phyloP scores from a whole-genome alignment of 768 basidiomycete genomes.

The Rhizopogon roseolus region DNA sequence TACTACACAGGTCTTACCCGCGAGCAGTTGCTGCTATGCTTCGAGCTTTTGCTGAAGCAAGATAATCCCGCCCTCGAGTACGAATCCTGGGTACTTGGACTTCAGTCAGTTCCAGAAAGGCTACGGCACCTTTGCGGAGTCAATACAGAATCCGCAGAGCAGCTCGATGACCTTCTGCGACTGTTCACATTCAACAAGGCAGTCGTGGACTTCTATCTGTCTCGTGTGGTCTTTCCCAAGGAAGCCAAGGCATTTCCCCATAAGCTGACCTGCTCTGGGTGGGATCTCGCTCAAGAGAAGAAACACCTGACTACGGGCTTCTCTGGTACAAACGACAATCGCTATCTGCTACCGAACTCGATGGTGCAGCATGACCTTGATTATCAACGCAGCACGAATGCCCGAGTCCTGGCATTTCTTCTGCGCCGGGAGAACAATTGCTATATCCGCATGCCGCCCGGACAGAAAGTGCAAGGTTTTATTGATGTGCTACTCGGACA shows the following conservation, averaged over 20 bases:
- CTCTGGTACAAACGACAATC: constrained; percentile 36
- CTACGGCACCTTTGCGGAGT: constrained; percentile 14
- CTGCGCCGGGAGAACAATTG: constrained; percentile 18
- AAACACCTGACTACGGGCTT: constrained; percentile 21
- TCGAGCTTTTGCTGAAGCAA: constrained; percentile 12
- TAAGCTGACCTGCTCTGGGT: constrained; percentile 30
- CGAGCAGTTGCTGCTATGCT: constrained; percentile 12
- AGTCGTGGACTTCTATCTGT: constrained; percentile 32
- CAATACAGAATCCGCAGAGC: constrained; percentile 25
- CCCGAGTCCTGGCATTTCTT: constrained; percentile 29
- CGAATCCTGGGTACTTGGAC: constrained; percentile 20
- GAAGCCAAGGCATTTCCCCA: constrained; percentile 31
- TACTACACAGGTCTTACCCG: constrained; percentile 29
- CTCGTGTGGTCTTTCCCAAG: constrained; percentile 32
- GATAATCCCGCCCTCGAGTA: constrained; percentile 18
- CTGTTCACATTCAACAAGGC: constrained; percentile 23
- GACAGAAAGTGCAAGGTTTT: constrained; percentile 8
- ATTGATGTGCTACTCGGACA: constrained; percentile 30
- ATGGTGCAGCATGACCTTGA: constrained; percentile 23
- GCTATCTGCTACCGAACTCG: constrained; percentile 21
- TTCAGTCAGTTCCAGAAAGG: constrained; percentile 12
- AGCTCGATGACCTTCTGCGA: constrained; percentile 21
- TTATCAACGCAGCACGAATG: constrained; percentile 43
- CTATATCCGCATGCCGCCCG: constrained; percentile 12
- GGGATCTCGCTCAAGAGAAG: constrained; percentile 32